phyloP scores from a whole-genome alignment of 345 rosid species.

The Citrus medica region DNA sequence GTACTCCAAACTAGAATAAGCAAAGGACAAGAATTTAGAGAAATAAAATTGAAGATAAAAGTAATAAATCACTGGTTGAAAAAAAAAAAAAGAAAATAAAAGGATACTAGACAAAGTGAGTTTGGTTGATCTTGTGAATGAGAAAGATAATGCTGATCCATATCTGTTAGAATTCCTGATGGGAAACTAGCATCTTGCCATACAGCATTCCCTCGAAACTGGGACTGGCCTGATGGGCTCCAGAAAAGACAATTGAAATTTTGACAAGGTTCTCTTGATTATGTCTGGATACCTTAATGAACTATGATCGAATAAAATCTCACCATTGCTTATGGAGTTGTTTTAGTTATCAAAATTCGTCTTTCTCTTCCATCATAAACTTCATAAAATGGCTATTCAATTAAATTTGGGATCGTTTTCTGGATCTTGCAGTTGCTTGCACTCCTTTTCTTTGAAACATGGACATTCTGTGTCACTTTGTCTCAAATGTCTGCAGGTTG shows the following conservation, averaged over 20 bases:
- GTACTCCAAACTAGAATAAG: not conserved
- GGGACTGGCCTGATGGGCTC: too few species aligned
- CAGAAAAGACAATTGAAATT: too few species aligned
- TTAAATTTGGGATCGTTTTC: not conserved
- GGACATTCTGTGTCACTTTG: not conserved
- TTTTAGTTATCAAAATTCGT: not conserved
- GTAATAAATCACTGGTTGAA: not conserved
- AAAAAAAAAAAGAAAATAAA: not conserved
- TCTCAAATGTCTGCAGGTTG: conserved; percentile 38
- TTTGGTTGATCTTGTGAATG: not conserved
- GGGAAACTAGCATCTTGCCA: not conserved
- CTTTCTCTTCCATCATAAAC: not conserved
- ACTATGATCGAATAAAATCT: not conserved
- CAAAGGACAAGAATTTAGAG: not conserved
- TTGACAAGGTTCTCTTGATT: not conserved
- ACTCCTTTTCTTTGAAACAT: not conserved
- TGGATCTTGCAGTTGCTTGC: not conserved
- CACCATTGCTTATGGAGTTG: not conserved
- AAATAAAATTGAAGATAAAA: not conserved
- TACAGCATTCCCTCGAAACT: not conserved
- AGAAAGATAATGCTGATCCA: not conserved
- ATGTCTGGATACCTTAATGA: not conserved
- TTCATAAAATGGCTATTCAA: not conserved
- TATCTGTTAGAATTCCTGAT: not conserved
- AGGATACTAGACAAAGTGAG: not conserved